Conservation (phyloP, 306 rosid genomes). For the Potentilla sterilis region DNA sequence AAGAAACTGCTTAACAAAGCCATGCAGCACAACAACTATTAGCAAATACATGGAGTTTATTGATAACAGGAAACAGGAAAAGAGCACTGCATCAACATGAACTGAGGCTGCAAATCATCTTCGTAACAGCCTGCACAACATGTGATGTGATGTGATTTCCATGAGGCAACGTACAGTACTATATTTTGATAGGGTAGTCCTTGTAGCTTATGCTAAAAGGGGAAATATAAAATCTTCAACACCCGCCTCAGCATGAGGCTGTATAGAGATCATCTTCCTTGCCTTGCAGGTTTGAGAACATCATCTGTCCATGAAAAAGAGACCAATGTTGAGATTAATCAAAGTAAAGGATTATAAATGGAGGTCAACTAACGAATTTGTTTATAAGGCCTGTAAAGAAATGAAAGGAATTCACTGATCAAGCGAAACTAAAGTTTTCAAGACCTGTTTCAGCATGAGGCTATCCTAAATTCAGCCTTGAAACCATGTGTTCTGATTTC, state of each 20-base stretch:
- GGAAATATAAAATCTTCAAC: not conserved
- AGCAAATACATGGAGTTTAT: not conserved
- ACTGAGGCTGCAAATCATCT: slow-evolving; percentile 27
- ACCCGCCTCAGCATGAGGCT: slow-evolving; percentile 4
- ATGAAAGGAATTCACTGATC: not conserved
- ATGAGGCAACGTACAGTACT: slow-evolving; percentile 12
- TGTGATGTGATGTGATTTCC: slow-evolving; percentile 63
- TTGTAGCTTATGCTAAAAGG: not conserved
- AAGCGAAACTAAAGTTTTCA: slow-evolving; percentile 15
- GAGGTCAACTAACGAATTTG: not conserved
- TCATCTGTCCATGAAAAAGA: slow-evolving; percentile 45
- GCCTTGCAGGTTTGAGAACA: slow-evolving; percentile 47
- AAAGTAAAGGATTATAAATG: not conserved
- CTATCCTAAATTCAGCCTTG: slow-evolving; percentile 38
- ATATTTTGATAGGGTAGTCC: not conserved
- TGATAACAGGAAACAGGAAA: not conserved
- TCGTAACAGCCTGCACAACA: slow-evolving; percentile 47
- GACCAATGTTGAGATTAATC: slow-evolving; percentile 8
- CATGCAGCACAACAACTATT: not conserved
- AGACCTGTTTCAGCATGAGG: slow-evolving; percentile 6
- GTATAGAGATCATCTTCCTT: slow-evolving; percentile 16
- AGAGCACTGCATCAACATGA: not conserved
- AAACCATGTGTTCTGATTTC: slow-evolving; percentile 81
- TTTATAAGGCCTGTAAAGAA: not conserved
- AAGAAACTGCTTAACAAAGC: not conserved